Base-by-base conservation (phyloP, 2,329 filamentous ascomycete species). In the Trichoderma hamatum region DNA sequence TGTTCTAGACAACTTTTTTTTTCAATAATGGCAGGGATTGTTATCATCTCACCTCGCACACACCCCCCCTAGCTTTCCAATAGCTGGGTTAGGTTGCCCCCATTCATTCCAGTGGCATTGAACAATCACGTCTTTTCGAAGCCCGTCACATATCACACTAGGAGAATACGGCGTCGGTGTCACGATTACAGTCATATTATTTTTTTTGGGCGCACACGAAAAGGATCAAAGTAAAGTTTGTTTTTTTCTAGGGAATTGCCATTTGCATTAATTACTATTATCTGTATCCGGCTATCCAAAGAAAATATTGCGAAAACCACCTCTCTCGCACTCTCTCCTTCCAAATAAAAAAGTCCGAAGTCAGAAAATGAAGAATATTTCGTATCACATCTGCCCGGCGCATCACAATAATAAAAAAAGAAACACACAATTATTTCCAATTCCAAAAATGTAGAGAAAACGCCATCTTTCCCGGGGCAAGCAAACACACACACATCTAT, bases 211-310 rank as follows among this genome's bases (percentile, higher is more conserved):
- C 39, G 39, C 39, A 43, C 39, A 43, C 46, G n/a, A 7, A n/a
- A n/a, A 21, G 13, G 24, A 6, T 46, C n/a, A n/a, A 46, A 13
- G 19, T 4, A 56, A 6, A 7, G 16, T n/a, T n/a, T 56, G 5
- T 46, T 43, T 34, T 49, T 51, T 62, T 52, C 46, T 26, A 36
- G 21, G 54, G 63, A 66, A 66, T 64, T 58, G 54, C 39, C 63
- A 55, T 58, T 58, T 58, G 52, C 52, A 58, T 66, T 66, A 58
- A 65, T 66, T 66, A 66, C 63, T 58, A 66, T 66, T 66, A 66
- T 66, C 63, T 66, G 63, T 34, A n/a, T 28, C 36, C 32, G 62
- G 63, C 63, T 54, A 39, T 66, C 39, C 63, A 58, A 66, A 28
- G 49, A 54, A 54, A 30, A 30, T 6, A 30, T 43, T 43, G 30